phyloP scores from a whole-genome alignment of 2,329 filamentous ascomycete genomes.

The Botrytis porri region DNA sequence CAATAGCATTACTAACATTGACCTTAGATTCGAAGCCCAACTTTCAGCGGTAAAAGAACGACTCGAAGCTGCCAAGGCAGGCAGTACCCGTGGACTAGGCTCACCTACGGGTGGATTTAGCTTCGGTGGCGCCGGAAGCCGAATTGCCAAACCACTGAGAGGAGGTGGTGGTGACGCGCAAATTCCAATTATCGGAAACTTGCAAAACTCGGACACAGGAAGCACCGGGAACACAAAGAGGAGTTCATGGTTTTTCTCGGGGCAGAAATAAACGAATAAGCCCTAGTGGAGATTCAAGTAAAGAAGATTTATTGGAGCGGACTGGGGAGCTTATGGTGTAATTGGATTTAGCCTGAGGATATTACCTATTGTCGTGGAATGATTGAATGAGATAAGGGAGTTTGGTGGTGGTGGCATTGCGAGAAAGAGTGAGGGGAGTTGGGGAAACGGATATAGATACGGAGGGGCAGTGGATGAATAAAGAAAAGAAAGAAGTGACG shows the following conservation, averaged over 20 bases:
- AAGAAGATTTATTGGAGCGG: constrained; percentile 12
- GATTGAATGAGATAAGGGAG: constrained; percentile 1
- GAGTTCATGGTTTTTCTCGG: constrained; percentile 40
- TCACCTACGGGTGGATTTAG: constrained; percentile 67
- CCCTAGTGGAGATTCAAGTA: not conserved
- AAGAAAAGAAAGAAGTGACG: constrained; percentile 12
- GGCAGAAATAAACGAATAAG: constrained; percentile 34
- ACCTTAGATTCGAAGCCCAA: constrained; percentile 85
- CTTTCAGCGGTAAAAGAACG: constrained; percentile 97
- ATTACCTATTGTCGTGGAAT: not conserved
- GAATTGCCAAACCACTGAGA: constrained; percentile 67
- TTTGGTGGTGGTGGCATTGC: not conserved
- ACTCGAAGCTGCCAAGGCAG: constrained; percentile 89
- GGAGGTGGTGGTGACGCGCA: constrained; percentile 51
- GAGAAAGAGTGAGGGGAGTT: not conserved
- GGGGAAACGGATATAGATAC: constrained; percentile 1
- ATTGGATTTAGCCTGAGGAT: constrained; percentile 17
- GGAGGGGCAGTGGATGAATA: constrained; percentile 17
- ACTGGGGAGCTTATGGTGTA: not conserved
- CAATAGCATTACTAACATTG: constrained; percentile 25
- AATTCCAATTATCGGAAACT: constrained; percentile 55
- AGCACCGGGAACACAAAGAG: constrained; percentile 33
- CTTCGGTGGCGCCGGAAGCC: constrained; percentile 62
- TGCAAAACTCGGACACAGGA: constrained; percentile 51
- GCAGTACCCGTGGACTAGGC: constrained; percentile 80